Evolutionary conservation across 257 asterid species (phyloP).

Genomic region (Solanum etuberosum): DNA sequence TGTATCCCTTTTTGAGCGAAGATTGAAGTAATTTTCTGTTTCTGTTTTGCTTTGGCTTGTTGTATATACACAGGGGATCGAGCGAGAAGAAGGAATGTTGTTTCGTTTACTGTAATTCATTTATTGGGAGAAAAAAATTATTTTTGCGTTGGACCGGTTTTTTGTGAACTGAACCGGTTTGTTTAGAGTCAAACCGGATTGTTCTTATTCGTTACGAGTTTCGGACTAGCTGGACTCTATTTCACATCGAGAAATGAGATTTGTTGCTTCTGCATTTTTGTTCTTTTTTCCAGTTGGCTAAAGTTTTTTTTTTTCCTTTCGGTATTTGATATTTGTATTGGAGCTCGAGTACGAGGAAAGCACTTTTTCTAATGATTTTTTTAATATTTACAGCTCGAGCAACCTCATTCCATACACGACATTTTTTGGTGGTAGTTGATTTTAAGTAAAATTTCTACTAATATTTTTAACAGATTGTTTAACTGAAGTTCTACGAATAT

Average conservation of each 20-base stretch:
- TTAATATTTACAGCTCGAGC: too few relatives aligned
- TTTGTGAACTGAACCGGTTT: background rate
- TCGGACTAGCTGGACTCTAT: background rate
- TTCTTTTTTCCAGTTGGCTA: background rate
- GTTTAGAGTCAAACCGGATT: background rate
- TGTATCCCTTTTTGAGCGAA: background rate
- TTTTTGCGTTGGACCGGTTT: background rate
- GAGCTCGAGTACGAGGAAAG: rapidly evolving
- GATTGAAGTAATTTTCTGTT: background rate
- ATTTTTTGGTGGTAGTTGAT: too few relatives aligned
- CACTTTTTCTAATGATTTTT: too few relatives aligned
- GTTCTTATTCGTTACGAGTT: background rate
- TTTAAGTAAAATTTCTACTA: background rate
- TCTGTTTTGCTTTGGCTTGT: too few relatives aligned
- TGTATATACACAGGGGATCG: slow-evolving; percentile 34
- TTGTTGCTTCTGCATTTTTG: background rate
- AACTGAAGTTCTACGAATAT: too few relatives aligned
- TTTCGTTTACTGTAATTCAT: background rate
- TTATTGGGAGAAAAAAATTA: background rate
- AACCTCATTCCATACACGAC: background rate
- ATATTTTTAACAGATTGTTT: too few relatives aligned
- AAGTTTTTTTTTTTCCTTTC: too few relatives aligned
- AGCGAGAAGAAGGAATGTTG: slow-evolving; percentile 7
- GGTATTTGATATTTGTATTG: too few relatives aligned
- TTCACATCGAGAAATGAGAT: background rate